phyloP scores from a whole-genome alignment of 495 filamentous ascomycete genomes.

The Massariosphaeria phaeospora region DNA sequence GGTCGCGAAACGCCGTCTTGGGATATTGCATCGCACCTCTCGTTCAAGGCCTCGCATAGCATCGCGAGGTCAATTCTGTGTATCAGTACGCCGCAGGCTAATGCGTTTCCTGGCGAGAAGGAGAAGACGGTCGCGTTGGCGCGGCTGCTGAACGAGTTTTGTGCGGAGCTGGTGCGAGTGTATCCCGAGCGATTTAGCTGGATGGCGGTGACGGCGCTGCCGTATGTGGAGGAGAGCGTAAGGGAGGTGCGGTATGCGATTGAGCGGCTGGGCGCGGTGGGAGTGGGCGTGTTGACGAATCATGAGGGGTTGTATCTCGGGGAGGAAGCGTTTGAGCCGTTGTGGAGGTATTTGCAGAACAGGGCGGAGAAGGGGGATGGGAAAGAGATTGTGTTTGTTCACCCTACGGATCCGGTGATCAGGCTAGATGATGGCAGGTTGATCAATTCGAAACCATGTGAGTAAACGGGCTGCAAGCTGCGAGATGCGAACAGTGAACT shows the following conservation, averaged over 20 bases:
- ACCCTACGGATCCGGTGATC: constrained; percentile 32
- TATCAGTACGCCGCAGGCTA: constrained; percentile 28
- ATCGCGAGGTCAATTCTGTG: constrained; percentile 28
- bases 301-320: constrained; percentile 34
- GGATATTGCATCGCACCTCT: constrained; percentile 18
- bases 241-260: constrained; percentile 30
- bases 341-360: constrained; percentile 27
- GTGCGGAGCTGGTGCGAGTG: constrained; percentile 7
- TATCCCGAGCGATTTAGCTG: constrained; percentile 31
- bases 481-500: background rate
- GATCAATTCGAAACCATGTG: constrained; percentile 29
- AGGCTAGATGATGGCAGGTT: constrained; percentile 18
- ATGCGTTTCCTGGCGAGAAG: constrained; percentile 26
- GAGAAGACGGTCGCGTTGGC: constrained; percentile 27
- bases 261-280: constrained; percentile 26
- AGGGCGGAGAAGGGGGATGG: background rate
- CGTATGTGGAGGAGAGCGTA: constrained; percentile 27
- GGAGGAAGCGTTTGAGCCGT: constrained; percentile 16
- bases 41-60: constrained; percentile 27
- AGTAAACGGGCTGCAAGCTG: background rate
- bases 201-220: constrained; percentile 26
- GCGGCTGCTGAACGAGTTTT: constrained; percentile 31
- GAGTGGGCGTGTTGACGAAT: constrained; percentile 31
- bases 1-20: constrained; percentile 28
- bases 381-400: constrained; percentile 32